These are phyloP conservation scores for Apophysomyces elegans DNA, from an alignment of 371 early-diverging fungal genomes.

Conservation along the genomic window DNA sequence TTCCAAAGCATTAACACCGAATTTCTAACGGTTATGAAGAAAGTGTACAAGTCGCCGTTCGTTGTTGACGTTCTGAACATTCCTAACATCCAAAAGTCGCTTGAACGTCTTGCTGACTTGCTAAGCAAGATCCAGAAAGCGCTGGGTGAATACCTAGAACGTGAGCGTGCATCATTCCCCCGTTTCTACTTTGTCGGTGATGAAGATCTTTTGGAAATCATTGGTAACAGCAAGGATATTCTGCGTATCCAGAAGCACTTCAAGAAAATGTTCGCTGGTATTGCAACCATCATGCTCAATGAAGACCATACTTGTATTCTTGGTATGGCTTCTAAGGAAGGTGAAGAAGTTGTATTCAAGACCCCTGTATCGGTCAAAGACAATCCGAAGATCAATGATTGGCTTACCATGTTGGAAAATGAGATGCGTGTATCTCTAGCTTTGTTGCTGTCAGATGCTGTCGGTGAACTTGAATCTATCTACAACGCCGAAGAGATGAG, in stretches of 20 bases:
- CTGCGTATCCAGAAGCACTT: constrained; percentile 96
- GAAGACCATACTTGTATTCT: constrained; percentile 76
- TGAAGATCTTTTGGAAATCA: constrained; percentile 98
- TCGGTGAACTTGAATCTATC: constrained; percentile 66
- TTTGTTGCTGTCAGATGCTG: constrained; percentile 72
- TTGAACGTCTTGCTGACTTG: constrained; percentile 93
- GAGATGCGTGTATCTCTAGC: constrained; percentile 93
- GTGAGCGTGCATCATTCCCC: constrained; percentile 96
- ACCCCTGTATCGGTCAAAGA: constrained; percentile 81
- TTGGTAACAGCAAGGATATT: constrained; percentile 97
- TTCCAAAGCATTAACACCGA: constrained; percentile 97
- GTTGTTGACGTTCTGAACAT: constrained; percentile 94
- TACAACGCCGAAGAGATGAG: constrained; percentile 70
- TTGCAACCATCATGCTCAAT: constrained; percentile 80
- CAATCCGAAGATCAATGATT: constrained; percentile 94
- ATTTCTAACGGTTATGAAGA: constrained; percentile 97
- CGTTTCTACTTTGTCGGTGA: constrained; percentile 99
- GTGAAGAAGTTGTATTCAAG: constrained; percentile 87
- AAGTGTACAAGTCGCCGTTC: constrained; percentile 96
- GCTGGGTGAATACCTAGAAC: constrained; percentile 96
- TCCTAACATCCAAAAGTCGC: constrained; percentile 91
- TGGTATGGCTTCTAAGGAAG: constrained; percentile 93
- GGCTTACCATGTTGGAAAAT: constrained; percentile 92
- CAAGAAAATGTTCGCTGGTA: constrained; percentile 99
- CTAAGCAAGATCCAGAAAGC: constrained; percentile 97